Conservation (phyloP, 1,139 yeast species). For the Petasospora fabianii region DNA sequence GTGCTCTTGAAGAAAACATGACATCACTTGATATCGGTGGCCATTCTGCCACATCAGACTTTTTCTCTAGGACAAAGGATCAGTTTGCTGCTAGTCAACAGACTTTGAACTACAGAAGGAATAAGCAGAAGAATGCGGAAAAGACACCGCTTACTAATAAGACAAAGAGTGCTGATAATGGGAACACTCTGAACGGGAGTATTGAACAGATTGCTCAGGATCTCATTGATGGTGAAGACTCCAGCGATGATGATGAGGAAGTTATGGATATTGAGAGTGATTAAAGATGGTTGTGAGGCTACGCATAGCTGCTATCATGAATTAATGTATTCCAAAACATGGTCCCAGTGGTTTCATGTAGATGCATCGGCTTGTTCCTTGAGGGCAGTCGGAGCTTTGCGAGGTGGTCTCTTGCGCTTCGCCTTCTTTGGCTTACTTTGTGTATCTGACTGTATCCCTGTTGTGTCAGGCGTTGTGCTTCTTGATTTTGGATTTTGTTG, state of each 20-base stretch:
- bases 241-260: constrained; percentile 59
- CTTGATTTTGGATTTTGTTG: not conserved
- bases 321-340: too few relatives aligned
- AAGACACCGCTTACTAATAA: constrained; percentile 29
- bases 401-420: constrained; percentile 1
- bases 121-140: constrained; percentile 3
- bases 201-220: constrained; percentile 31
- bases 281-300: constrained; percentile 5
- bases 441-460: too few relatives aligned
- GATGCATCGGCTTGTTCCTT: constrained; percentile 1
- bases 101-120: constrained; percentile 15
- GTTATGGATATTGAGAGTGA: constrained; percentile 66
- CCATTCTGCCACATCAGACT: too few relatives aligned
- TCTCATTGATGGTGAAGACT: constrained; percentile 48
- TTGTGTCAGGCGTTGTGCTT: too few relatives aligned
- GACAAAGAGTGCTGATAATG: constrained; percentile 18
- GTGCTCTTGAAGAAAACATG: constrained; percentile 70
- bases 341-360: too few relatives aligned
- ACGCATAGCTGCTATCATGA: not conserved
- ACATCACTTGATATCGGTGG: too few relatives aligned
- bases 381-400: constrained; percentile 10
- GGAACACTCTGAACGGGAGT: constrained; percentile 24
- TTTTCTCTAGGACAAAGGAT: constrained; percentile 17
- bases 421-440: too few relatives aligned
- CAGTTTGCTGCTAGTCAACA: constrained; percentile 11